phyloP scores from a whole-genome alignment of 2,329 filamentous ascomycete species.

The Penicillium thymicola region DNA sequence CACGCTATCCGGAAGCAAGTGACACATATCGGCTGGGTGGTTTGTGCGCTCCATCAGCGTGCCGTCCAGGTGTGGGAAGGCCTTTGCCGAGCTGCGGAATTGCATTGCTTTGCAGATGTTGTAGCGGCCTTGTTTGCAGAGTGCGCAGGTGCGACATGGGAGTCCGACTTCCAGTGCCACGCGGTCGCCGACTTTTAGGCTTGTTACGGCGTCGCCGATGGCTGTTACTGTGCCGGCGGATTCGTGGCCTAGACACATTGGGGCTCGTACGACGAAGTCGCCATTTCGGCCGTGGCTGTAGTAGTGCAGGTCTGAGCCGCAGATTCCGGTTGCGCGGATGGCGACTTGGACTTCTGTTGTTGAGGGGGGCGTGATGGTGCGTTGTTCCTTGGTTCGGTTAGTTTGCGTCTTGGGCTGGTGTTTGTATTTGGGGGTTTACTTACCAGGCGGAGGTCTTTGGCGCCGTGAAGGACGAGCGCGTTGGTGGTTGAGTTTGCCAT shows the following conservation, averaged over 20 bases:
- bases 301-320: conserved; percentile 76
- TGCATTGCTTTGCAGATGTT: conserved; percentile 60
- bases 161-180: conserved; percentile 91
- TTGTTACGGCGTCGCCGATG: conserved; percentile 61
- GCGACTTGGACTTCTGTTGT: conserved; percentile 60
- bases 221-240: conserved; percentile 75
- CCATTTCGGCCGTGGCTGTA: conserved; percentile 84
- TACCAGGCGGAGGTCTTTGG: conserved; percentile 60
- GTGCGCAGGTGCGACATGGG: conserved; percentile 65
- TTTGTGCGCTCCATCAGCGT: conserved; percentile 62
- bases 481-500: conserved; percentile 30
- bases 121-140: conserved; percentile 57
- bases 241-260: conserved; percentile 76
- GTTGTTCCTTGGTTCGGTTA: conserved; percentile 51
- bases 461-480: conserved; percentile 57
- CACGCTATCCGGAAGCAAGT: conserved; percentile 54
- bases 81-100: conserved; percentile 59
- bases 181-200: conserved; percentile 70
- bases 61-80: conserved; percentile 61
- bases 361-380: conserved; percentile 46
- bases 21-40: conserved; percentile 59
- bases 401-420: not conserved
- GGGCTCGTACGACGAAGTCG: conserved; percentile 75
- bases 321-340: conserved; percentile 65
- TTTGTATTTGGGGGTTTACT: conserved; percentile 15